Base-by-base conservation (phyloP, 1,284 basidiomycete species). In the Gastroboletus turbinatus region DNA sequence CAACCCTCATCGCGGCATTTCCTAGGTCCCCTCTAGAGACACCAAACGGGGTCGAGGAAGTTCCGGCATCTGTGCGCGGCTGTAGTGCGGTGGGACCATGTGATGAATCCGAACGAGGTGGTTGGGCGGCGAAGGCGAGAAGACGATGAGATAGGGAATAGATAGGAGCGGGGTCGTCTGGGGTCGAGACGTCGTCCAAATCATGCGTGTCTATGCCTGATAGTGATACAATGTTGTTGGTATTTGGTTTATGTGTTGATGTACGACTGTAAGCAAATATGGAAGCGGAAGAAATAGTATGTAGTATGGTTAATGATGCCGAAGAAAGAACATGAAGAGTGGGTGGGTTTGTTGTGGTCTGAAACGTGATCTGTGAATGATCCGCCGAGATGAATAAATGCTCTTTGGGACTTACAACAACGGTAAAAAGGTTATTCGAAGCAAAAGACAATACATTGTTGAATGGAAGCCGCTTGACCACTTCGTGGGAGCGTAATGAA, bases 61-160 rank as follows among this genome's bases (percentile, higher is more conserved):
- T 42, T 30, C 57, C 61, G 36, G 44, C 13, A 43, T 67, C 65
- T 16, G 63, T 56, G 13, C 61, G 67, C 27, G 70, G 70, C 4
- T 61, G 59, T 36, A 67, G 55, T 38, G 60, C 33, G 42, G 58
- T 38, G 5, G 51, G 44, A 27, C 53, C 59, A 17, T 56, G 66
- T 8, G 58, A 52, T 17, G 61, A 65, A 61, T 69, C 71, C 7
- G 69, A 61, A 23, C 73, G 67, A 1, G 78, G 73, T 9, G 77
- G 71, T 5, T 73, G 68, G 1, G 82, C 80, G 8, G 80, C 78
- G 59, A 81, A 89, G 5, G 85, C 87, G 8, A 90, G 75, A 21
- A 90, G 77, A 14, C 87, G 82, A 43, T 77, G 73, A 19, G 82
- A 84, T 16, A 88, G 75, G 6, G 85, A 76, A 63, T 83, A 89